Conservation (phyloP, 2,329 filamentous ascomycete genomes). For the Epichloe bromicola region DNA sequence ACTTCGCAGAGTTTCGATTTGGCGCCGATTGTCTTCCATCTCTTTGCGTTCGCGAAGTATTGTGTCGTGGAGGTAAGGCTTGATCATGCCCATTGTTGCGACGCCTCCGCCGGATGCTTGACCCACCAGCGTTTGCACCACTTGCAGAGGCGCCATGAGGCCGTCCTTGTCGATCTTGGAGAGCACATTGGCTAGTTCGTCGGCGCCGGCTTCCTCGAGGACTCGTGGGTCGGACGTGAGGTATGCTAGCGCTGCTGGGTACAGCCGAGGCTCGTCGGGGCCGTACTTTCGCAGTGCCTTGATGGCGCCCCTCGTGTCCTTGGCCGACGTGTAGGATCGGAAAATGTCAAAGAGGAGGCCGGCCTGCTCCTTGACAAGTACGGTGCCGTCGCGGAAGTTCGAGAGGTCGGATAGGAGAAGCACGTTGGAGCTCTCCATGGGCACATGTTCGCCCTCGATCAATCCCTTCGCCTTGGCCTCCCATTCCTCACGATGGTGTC, state of each 20-base stretch:
- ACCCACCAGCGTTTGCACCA: conserved; percentile 81
- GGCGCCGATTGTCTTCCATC: conserved; percentile 64
- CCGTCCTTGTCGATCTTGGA: conserved; percentile 80
- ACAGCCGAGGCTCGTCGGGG: conserved; percentile 77
- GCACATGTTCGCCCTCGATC: conserved; percentile 66
- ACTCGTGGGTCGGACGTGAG: conserved; percentile 76
- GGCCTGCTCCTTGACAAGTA: conserved; percentile 85
- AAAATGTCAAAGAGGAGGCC: conserved; percentile 92
- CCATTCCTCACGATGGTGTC: conserved; percentile 58
- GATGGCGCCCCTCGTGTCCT: conserved; percentile 83
- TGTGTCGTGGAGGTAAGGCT: conserved; percentile 77
- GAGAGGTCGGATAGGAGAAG: conserved; percentile 85
- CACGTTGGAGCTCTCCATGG: conserved; percentile 91
- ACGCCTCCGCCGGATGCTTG: conserved; percentile 42
- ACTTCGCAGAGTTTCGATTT: conserved; percentile 69
- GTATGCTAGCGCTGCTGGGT: conserved; percentile 84
- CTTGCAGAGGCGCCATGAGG: conserved; percentile 89
- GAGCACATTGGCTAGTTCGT: conserved; percentile 70
- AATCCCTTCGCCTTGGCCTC: conserved; percentile 81
- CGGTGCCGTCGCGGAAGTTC: conserved; percentile 79
- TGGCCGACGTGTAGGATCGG: conserved; percentile 83
- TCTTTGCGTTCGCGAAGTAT: conserved; percentile 81
- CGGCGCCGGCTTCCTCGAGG: conserved; percentile 69
- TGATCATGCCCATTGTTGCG: conserved; percentile 95
- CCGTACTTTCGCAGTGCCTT: conserved; percentile 86